Percentiles rank a stretch among this genome's conserved stretches.
phyloP scores from a whole-genome alignment of 1,284 basidiomycete species.

The Irpex rosettiformis region DNA sequence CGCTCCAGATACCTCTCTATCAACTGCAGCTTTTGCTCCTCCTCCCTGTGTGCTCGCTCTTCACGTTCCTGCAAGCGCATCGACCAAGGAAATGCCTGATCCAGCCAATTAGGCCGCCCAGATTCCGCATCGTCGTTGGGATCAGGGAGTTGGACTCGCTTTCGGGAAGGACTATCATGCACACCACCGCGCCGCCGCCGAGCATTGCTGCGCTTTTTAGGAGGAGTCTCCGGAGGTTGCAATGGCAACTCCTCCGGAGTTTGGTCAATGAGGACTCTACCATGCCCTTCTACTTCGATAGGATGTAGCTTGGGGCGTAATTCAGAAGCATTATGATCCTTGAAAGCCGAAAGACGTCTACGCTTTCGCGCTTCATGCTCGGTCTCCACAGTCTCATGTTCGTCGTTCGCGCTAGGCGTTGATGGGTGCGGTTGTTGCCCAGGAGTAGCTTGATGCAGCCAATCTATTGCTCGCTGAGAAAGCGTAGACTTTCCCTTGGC shows the following conservation, averaged over 20 bases:
- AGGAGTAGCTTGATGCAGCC: slow-evolving; percentile 38
- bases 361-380: slow-evolving; percentile 64
- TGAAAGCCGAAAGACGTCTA: slow-evolving; percentile 61
- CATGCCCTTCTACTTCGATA: slow-evolving; percentile 61
- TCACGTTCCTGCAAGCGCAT: slow-evolving; percentile 50
- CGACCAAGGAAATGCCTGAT: slow-evolving; percentile 72
- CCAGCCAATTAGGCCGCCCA: slow-evolving; percentile 71
- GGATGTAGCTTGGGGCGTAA: slow-evolving; percentile 43
- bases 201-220: slow-evolving; percentile 29
- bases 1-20: slow-evolving; percentile 59
- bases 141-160: slow-evolving; percentile 11
- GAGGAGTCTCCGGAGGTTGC: slow-evolving; percentile 23
- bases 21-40: slow-evolving; percentile 54
- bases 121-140: slow-evolving; percentile 17
- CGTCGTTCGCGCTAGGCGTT: slow-evolving; percentile 23
- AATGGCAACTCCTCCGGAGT: slow-evolving; percentile 29
- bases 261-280: slow-evolving; percentile 59
- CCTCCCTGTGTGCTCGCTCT: slow-evolving; percentile 43
- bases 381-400: slow-evolving; percentile 35
- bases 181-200: slow-evolving; percentile 32
- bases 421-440: slow-evolving; percentile 23
- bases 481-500: slow-evolving; percentile 18
- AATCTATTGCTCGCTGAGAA: slow-evolving; percentile 31
- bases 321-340: slow-evolving; percentile 22
- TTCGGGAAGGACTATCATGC: slow-evolving; percentile 14